These are phyloP conservation scores for Aciculosporium take DNA, from an alignment of 2,329 filamentous ascomycete genomes.

Conservation along the genomic window DNA sequence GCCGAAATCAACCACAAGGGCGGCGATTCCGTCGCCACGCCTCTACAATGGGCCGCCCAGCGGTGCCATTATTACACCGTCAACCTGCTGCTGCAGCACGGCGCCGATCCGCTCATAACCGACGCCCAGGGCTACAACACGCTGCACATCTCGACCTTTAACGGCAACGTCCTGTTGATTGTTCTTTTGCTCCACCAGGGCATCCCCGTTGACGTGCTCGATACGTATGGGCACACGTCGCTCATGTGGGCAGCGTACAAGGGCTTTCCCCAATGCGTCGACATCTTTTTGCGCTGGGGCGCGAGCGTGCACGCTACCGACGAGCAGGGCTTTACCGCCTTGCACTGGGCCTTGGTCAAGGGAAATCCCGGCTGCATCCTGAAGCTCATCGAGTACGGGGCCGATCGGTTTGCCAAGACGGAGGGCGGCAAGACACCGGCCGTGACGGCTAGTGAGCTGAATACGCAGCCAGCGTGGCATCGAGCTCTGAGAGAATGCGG, in stretches of 20 bases:
- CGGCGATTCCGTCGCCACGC: constrained; percentile 86
- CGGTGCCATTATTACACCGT: constrained; percentile 94
- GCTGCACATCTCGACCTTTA: constrained; percentile 90
- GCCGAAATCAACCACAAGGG: constrained; percentile 92
- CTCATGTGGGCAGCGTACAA: constrained; percentile 99
- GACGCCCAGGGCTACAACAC: constrained; percentile 98
- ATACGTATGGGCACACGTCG: constrained; percentile 81
- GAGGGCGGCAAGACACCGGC: constrained; percentile 80
- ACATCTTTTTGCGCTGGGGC: constrained; percentile 86
- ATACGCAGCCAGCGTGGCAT: constrained; percentile 69
- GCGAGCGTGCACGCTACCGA: constrained; percentile 84
- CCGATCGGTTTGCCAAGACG: constrained; percentile 84
- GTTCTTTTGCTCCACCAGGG: constrained; percentile 86
- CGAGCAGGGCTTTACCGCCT: constrained; percentile 81
- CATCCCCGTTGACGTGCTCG: constrained; percentile 82
- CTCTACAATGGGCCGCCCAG: constrained; percentile 93
- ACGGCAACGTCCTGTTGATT: constrained; percentile 84
- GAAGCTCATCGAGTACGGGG: constrained; percentile 89
- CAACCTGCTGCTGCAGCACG: constrained; percentile 77
- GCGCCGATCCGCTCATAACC: constrained; percentile 81
- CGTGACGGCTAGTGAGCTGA: constrained; percentile 78
- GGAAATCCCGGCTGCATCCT: constrained; percentile 79
- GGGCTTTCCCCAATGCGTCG: constrained; percentile 81
- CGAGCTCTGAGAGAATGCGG: constrained; percentile 72
- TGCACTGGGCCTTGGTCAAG: constrained; percentile 95